Conservation (phyloP, 441 rosid species). For the Arabidopsis hybrid region DNA sequence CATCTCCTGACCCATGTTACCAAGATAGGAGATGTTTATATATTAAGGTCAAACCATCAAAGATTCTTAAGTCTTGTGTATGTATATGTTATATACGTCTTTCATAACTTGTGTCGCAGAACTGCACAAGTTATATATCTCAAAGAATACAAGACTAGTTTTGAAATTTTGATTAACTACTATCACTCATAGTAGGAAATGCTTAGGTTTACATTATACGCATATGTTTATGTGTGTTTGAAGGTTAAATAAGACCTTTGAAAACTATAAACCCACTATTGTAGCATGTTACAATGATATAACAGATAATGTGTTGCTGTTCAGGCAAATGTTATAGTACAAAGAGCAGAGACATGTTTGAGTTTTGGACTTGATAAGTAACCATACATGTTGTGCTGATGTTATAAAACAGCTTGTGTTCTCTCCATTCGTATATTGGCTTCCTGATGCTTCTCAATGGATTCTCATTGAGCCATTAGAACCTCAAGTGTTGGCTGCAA, state of each 20-base stretch:
- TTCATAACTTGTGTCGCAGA: too few species aligned
- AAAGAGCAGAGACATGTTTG: conserved; percentile 11
- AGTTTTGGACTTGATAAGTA: conserved; percentile 7
- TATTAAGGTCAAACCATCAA: conserved; percentile 1
- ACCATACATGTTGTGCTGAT: conserved; percentile 22
- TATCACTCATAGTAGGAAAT: neutral
- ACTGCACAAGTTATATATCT: too few species aligned
- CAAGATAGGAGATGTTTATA: conserved; percentile 2
- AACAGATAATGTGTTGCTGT: neutral
- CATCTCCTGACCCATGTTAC: neutral
- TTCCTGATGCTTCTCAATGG: conserved; percentile 1
- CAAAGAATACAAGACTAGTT: too few species aligned
- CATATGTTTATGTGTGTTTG: neutral
- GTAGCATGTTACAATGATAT: neutral
- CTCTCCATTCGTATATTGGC: conserved; percentile 10
- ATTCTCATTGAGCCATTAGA: neutral
- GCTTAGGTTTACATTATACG: neutral
- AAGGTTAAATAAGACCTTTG: too few species aligned
- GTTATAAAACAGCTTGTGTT: neutral
- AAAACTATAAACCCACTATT: neutral
- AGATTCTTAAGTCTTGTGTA: neutral
- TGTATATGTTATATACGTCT: too few species aligned
- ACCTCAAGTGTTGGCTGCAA: conserved; percentile 1
- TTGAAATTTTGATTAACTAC: neutral
- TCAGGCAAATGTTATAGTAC: conserved; percentile 15